A percentile compares a stretch with the other conserved stretches of the same genome.
Conservation (phyloP, 2,329 filamentous ascomycete genomes). For the Penicillium vulpinum region DNA sequence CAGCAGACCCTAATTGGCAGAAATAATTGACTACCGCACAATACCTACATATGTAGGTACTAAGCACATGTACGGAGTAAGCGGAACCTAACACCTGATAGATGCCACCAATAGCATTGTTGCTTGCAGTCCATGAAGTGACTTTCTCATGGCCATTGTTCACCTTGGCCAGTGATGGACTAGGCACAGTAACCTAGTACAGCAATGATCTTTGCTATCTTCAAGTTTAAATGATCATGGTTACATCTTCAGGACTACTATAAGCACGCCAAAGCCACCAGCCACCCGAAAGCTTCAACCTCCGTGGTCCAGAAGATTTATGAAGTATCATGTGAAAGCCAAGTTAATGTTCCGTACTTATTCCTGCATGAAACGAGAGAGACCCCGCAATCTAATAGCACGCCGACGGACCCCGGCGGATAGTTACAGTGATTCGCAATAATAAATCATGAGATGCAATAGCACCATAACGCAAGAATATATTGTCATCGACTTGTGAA, state of each 20-base stretch:
- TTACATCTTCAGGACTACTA: background rate
- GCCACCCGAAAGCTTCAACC: slow-evolving; percentile 17
- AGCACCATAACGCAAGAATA: background rate
- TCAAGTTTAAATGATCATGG: background rate
- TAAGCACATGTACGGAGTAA: too few relatives aligned
- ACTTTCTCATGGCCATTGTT: background rate
- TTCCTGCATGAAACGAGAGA: background rate
- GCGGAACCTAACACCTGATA: background rate
- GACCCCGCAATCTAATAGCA: slow-evolving; percentile 8
- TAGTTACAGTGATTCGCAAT: background rate
- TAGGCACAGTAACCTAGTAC: background rate
- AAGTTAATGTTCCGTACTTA: too few relatives aligned
- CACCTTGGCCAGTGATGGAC: background rate
- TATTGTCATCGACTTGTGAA: background rate
- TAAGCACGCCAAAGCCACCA: slow-evolving; percentile 3
- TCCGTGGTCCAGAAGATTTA: background rate
- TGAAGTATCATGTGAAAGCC: background rate
- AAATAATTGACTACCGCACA: background rate
- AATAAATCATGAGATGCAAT: background rate
- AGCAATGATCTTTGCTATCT: background rate
- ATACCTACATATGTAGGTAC: too few relatives aligned
- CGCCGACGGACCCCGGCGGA: slow-evolving; percentile 23
- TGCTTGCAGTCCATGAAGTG: background rate
- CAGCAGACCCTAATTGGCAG: background rate
- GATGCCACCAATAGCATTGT: background rate